Evolutionary conservation across 2,329 filamentous ascomycete genomes (phyloP).

Genomic region (Alternaria hordeiaustralica): DNA sequence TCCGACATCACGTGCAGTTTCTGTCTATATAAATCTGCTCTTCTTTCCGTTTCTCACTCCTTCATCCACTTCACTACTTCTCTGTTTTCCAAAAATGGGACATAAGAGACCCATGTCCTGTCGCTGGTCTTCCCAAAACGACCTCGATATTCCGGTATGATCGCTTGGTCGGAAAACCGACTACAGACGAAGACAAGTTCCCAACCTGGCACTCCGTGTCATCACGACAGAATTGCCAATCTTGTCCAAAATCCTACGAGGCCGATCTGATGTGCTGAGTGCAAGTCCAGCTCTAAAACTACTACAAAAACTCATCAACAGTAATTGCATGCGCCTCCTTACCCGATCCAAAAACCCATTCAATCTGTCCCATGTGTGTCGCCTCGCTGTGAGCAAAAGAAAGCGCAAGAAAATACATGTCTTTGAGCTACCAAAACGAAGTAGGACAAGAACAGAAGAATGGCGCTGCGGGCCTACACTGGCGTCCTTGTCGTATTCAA

Average conservation of each 20-base stretch:
- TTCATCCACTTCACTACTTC: not conserved
- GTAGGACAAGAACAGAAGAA: not conserved
- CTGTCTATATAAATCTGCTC: too few species aligned
- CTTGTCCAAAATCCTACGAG: too few species aligned
- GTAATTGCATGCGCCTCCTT: not conserved
- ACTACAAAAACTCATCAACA: not conserved
- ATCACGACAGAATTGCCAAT: too few species aligned
- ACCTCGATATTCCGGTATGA: too few species aligned
- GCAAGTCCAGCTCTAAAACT: not conserved
- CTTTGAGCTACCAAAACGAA: not conserved
- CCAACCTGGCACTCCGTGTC: too few species aligned
- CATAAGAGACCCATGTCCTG: too few species aligned
- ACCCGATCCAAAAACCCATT: not conserved
- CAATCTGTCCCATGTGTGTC: too few species aligned
- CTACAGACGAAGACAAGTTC: too few species aligned
- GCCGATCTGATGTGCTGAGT: too few species aligned
- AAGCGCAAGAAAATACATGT: not conserved
- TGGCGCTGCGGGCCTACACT: not conserved
- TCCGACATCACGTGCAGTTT: not conserved
- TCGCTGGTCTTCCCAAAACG: too few species aligned
- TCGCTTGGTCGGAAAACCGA: too few species aligned
- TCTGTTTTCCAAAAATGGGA: not conserved
- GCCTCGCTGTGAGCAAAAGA: not conserved
- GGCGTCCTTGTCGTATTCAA: not conserved
- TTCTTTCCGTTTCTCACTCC: too few species aligned